Conservation (phyloP, 805 yeast genomes). For the Saturnispora silvae region DNA sequence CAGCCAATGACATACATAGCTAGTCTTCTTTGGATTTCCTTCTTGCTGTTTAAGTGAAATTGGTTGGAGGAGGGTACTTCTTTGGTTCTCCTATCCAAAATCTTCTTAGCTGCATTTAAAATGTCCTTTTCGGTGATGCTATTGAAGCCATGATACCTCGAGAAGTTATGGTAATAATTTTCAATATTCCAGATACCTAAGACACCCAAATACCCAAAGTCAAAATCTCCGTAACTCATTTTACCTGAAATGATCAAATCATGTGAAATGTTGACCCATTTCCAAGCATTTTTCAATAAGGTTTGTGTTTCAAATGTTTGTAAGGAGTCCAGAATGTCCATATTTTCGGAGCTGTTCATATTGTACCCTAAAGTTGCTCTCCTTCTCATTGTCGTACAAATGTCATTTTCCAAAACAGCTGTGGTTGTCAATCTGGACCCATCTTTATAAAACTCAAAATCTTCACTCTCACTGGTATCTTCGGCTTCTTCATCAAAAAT, state of each 20-base stretch:
- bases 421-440: slow-evolving; percentile 10
- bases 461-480: slow-evolving; percentile 3
- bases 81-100: slow-evolving; percentile 31
- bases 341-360: slow-evolving; percentile 52
- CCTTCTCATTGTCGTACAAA: slow-evolving; percentile 57
- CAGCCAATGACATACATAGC: slow-evolving; percentile 85
- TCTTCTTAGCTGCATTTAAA: slow-evolving; percentile 40
- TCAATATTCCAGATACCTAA: slow-evolving; percentile 81
- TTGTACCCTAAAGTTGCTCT: slow-evolving; percentile 71
- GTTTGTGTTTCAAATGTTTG: slow-evolving; percentile 40
- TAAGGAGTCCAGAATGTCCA: slow-evolving; percentile 44
- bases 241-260: slow-evolving; percentile 53
- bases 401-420: slow-evolving; percentile 46
- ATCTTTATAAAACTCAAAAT: slow-evolving; percentile 19
- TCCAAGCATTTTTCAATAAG: slow-evolving; percentile 77
- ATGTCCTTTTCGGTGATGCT: slow-evolving; percentile 31
- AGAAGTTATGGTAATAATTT: slow-evolving; percentile 31
- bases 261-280: slow-evolving; percentile 73
- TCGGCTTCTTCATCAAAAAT: slow-evolving; percentile 1
- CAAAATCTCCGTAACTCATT: slow-evolving; percentile 60
- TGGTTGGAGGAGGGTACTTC: slow-evolving; percentile 37
- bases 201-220: slow-evolving; percentile 82
- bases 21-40: slow-evolving; percentile 58
- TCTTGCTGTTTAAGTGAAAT: slow-evolving; percentile 31
- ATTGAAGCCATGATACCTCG: slow-evolving; percentile 30